Evolutionary conservation across 768 basidiomycete species (phyloP).

Genomic region (Mycena olivaceomarginata): DNA sequence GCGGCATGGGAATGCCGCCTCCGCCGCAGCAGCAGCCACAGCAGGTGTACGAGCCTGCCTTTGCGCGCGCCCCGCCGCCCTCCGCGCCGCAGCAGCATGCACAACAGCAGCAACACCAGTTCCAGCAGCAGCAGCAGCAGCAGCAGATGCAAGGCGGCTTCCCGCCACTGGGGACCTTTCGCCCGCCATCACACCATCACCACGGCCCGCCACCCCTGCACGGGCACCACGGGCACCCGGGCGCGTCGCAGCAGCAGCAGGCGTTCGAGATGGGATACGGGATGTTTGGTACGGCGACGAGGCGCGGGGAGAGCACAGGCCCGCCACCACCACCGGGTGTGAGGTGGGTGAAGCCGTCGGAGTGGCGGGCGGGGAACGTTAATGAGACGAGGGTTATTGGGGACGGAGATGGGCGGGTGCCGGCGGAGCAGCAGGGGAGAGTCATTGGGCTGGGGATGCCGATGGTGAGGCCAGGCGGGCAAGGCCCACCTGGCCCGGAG

Average conservation of each 20-base stretch:
- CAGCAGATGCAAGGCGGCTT: constrained; percentile 35
- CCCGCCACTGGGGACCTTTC: constrained; percentile 30
- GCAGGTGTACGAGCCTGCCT: constrained; percentile 37
- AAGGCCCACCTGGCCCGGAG: constrained; percentile 33
- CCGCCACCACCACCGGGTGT: constrained; percentile 48
- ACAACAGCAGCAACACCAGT: constrained; percentile 23
- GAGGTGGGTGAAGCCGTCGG: constrained; percentile 50
- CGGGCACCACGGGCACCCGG: constrained; percentile 36
- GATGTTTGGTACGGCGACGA: constrained; percentile 38
- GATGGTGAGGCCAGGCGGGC: constrained; percentile 51
- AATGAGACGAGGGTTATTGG: constrained; percentile 37
- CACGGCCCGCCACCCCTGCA: constrained; percentile 45
- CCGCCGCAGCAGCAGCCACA: constrained; percentile 33
- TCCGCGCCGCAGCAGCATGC: not conserved
- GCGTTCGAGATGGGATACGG: constrained; percentile 49
- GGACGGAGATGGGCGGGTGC: constrained; percentile 18
- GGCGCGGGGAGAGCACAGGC: constrained; percentile 34
- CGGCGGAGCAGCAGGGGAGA: constrained; percentile 47
- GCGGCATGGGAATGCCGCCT: constrained; percentile 23
- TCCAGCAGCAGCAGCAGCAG: constrained; percentile 29
- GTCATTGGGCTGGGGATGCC: constrained; percentile 51
- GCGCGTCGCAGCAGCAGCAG: constrained; percentile 34
- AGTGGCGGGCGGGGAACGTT: constrained; percentile 51
- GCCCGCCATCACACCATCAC: constrained; percentile 42
- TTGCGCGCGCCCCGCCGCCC: constrained; percentile 23